phyloP scores from a whole-genome alignment of 1,139 yeast species.

The Nakaseomyces sp. region DNA sequence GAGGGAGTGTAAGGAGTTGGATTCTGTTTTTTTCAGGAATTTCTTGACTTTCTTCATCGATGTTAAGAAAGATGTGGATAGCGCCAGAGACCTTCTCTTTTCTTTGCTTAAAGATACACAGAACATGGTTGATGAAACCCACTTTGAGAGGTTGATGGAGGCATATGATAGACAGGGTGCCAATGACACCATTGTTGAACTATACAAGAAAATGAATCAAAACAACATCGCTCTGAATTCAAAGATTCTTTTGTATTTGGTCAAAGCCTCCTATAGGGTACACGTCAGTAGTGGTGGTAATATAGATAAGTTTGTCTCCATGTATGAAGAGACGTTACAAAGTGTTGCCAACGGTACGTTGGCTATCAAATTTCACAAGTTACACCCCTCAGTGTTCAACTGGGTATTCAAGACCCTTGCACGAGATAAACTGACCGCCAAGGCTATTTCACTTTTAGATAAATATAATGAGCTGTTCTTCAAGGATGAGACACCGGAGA shows the following conservation, averaged over 20 bases:
- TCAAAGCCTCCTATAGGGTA: conserved; percentile 37
- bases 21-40: conserved; percentile 20
- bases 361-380: conserved; percentile 16
- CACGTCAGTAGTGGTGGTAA: conserved; percentile 31
- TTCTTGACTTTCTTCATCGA: conserved; percentile 18
- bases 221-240: conserved; percentile 33
- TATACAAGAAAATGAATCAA: conserved; percentile 38
- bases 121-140: conserved; percentile 22
- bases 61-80: conserved; percentile 15
- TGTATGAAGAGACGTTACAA: conserved; percentile 29
- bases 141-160: conserved; percentile 31
- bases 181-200: conserved; percentile 20
- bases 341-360: conserved; percentile 21
- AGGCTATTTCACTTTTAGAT: conserved; percentile 29
- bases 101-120: conserved; percentile 15
- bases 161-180: conserved; percentile 17
- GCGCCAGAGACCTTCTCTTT: conserved; percentile 20
- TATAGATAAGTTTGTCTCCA: conserved; percentile 24
- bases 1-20: conserved; percentile 9
- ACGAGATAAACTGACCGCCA: conserved; percentile 26
- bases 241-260: conserved; percentile 35
- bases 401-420: conserved; percentile 31
- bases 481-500: conserved; percentile 16
- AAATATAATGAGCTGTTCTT: conserved; percentile 26
- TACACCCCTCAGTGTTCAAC: conserved; percentile 31